These are phyloP conservation scores for Coniella vitis DNA, from an alignment of 2,329 filamentous ascomycete genomes.

Conservation along the genomic window DNA sequence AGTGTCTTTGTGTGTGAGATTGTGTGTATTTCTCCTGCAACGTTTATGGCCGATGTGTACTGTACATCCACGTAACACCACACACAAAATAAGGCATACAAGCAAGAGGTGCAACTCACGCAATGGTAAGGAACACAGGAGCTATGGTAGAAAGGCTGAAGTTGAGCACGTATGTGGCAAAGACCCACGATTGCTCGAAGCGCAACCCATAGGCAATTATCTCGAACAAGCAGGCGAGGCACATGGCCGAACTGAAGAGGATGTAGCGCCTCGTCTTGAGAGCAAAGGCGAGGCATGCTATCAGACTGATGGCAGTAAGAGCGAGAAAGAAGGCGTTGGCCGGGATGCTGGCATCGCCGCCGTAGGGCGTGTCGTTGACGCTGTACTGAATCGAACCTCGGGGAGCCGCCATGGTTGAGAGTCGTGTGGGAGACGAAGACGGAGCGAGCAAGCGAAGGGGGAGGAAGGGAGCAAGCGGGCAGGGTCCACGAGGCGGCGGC, in stretches of 20 bases:
- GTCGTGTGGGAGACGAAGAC: too few relatives aligned
- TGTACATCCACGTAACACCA: too few relatives aligned
- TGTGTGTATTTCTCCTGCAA: too few relatives aligned
- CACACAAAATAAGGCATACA: not conserved
- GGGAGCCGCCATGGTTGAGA: slow-evolving; percentile 5
- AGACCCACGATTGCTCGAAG: slow-evolving; percentile 9
- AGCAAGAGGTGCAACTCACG: slow-evolving; percentile 14
- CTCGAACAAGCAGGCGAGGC: slow-evolving; percentile 10
- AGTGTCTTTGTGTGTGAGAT: too few relatives aligned
- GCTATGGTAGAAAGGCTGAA: slow-evolving; percentile 20
- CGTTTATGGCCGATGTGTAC: too few relatives aligned
- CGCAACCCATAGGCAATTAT: slow-evolving; percentile 8
- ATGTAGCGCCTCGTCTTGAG: slow-evolving; percentile 10
- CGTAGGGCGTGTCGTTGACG: slow-evolving; percentile 13
- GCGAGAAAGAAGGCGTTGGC: slow-evolving; percentile 10
- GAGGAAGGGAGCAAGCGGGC: too few relatives aligned
- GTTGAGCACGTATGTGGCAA: slow-evolving; percentile 5
- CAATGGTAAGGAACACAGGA: slow-evolving; percentile 23
- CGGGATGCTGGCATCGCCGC: slow-evolving; percentile 2
- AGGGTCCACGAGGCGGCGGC: too few relatives aligned
- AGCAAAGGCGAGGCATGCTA: slow-evolving; percentile 6
- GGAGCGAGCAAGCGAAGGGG: too few relatives aligned
- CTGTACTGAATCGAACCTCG: slow-evolving; percentile 5
- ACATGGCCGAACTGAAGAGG: slow-evolving; percentile 8
- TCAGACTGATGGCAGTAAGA: slow-evolving; percentile 8